Conservation (phyloP, 441 rosid genomes). For the Eutrema salsugineum region DNA sequence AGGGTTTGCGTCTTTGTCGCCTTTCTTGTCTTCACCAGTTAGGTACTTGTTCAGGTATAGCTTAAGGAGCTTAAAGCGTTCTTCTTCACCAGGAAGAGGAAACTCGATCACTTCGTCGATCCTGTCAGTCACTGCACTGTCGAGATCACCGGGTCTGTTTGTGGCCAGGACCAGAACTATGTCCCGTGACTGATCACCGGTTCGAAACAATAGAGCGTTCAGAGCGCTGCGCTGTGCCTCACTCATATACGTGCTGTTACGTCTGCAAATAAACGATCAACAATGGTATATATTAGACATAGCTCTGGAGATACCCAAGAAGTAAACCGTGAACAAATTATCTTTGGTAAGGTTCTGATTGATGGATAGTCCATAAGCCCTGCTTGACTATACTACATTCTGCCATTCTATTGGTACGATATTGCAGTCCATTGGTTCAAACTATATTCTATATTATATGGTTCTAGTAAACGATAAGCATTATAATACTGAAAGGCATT, state of each 20-base stretch:
- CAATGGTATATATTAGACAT: neutral
- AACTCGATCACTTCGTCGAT: constrained; percentile 89
- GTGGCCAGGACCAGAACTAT: constrained; percentile 86
- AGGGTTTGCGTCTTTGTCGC: constrained; percentile 15
- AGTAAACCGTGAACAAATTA: neutral
- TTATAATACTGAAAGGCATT: neutral
- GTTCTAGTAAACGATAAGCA: neutral
- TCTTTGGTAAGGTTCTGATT: neutral
- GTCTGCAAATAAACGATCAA: constrained; percentile 46
- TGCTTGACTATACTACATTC: neutral
- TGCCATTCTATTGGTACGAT: neutral
- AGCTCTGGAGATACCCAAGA: neutral
- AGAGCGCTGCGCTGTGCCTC: constrained; percentile 93
- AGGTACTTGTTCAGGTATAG: constrained; percentile 74
- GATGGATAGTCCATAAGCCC: neutral
- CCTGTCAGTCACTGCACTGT: constrained; percentile 81
- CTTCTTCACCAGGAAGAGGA: constrained; percentile 87
- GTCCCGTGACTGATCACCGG: constrained; percentile 94
- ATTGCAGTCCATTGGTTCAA: neutral
- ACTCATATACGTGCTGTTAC: constrained; percentile 89
- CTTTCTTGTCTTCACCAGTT: constrained; percentile 26
- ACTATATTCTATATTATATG: neutral
- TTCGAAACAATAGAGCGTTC: constrained; percentile 85
- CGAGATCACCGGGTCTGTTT: constrained; percentile 92
- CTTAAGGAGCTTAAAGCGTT: constrained; percentile 70